Evolutionary conservation across 768 basidiomycete genomes (phyloP), one percentile per base, ranked within the genome.

Genomic region (Phaffia tasmanica): DNA sequence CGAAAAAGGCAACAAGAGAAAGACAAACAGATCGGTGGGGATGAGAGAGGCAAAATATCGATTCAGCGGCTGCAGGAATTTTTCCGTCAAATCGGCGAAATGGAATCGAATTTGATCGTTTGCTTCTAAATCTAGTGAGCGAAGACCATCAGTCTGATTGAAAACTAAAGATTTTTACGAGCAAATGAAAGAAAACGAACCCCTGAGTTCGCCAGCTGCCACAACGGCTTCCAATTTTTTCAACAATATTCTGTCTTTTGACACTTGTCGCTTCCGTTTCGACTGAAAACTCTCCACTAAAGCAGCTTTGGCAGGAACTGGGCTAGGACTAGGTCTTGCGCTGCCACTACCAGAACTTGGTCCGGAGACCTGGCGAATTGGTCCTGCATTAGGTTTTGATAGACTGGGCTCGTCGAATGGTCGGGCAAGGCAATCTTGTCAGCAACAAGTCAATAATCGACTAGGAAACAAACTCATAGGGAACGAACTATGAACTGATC

Each of bases 41-140:
- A 92, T 89, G 57, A 93, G 81, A 0, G 86, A 86, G 68, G 88
- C 86, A 51, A 97, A 84, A 79, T 97, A 97, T 70, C 93, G 83
- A 71, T 93, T 86, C 5, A 98, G 81, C 0, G 94, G 94, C 2
- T 88, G 85, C 25, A 97, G 82, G 69, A 98, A 80, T 63, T 86
- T 86, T 23, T 86, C 87, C 1, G 94, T 90, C 55, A 93, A 82
- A 50, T 86, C 83, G 62, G 84, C 84, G 74, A 98, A 90, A 73
- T 97, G 90, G 56, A 83, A 80, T 27, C 89, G 84, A 16, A 94
- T 79, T 54, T 77, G 63, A 78, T 81, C 62, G 83, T 82, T 62
- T 82, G 89, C 32, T 11, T 73, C 69, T 0, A 72, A 72, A 67
- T 78, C 78, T 74, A 83, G 6, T 3, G 30, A 23, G 2, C 27